These are phyloP conservation scores for Castanea mollissima DNA, from an alignment of 306 rosid species.

Conservation along the genomic window DNA sequence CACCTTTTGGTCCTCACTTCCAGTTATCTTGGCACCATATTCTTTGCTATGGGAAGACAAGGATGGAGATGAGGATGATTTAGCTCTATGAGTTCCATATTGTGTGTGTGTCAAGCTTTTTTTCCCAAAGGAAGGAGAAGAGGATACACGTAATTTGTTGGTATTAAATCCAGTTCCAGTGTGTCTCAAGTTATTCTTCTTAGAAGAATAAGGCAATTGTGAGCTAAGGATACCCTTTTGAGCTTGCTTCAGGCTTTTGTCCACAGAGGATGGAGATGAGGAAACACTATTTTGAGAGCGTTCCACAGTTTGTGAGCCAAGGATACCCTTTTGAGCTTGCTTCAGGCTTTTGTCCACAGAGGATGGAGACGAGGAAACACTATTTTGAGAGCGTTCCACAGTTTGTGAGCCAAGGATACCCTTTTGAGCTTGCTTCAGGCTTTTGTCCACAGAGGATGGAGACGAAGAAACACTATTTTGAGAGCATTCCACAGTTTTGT, in stretches of 20 bases:
- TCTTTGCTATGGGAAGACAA: slow-evolving; percentile 28
- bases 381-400: slow-evolving; percentile 5
- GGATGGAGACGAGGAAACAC: slow-evolving; percentile 30
- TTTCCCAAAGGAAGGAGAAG: slow-evolving; percentile 16
- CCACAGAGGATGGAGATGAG: slow-evolving; percentile 24
- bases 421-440: slow-evolving; percentile 30
- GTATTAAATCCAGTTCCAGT: slow-evolving; percentile 23
- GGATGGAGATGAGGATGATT: slow-evolving; percentile 21
- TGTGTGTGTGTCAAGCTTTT: slow-evolving; percentile 30
- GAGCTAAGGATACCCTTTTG: slow-evolving; percentile 23
- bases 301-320: not conserved
- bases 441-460: slow-evolving; percentile 27
- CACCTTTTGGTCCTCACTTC: slow-evolving; percentile 23
- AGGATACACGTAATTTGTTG: slow-evolving; percentile 6
- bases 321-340: slow-evolving; percentile 25
- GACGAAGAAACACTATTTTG: slow-evolving; percentile 27
- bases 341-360: slow-evolving; percentile 31
- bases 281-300: slow-evolving; percentile 26
- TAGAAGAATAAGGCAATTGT: slow-evolving; percentile 31
- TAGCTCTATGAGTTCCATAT: slow-evolving; percentile 9
- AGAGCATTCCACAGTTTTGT: slow-evolving; percentile 27
- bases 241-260: slow-evolving; percentile 34
- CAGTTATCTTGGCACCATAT: slow-evolving; percentile 19
- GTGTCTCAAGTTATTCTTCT: slow-evolving; percentile 34
- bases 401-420: slow-evolving; percentile 16